Evolutionary conservation across 352 stramenopile species (phyloP).

Genomic region (Globisporangium echinulatum): DNA sequence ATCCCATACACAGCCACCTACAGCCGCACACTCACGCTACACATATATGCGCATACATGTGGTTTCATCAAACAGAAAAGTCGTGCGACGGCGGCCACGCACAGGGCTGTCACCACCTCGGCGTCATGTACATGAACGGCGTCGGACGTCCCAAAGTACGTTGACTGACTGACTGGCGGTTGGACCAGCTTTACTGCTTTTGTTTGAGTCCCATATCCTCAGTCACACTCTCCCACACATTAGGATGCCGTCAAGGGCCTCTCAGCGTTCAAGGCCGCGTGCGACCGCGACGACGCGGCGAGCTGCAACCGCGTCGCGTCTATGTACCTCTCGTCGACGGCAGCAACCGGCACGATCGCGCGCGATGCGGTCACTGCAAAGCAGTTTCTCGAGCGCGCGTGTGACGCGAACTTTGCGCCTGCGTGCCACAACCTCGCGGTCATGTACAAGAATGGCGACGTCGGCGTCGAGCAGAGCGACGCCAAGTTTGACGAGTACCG

Average conservation of each 20-base stretch:
- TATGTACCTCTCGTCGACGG: conserved; percentile 48
- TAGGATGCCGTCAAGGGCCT: conserved; percentile 61
- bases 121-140: conserved; percentile 72
- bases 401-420: conserved; percentile 79
- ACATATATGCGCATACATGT: not conserved
- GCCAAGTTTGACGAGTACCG: conserved; percentile 68
- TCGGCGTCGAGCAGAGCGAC: conserved; percentile 56
- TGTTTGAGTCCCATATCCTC: no score
- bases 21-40: no score
- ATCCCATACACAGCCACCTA: no score
- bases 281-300: conserved; percentile 59
- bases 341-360: conserved; percentile 26
- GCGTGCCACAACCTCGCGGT: conserved; percentile 86
- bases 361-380: conserved; percentile 58
- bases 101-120: conserved; percentile 81
- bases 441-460: conserved; percentile 86
- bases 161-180: not conserved
- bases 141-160: conserved; percentile 64
- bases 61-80: conserved; percentile 43
- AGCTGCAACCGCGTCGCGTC: conserved; percentile 81
- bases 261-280: conserved; percentile 69
- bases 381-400: conserved; percentile 62
- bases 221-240: not conserved
- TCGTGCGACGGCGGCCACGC: conserved; percentile 63
- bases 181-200: no score